A percentile compares a stretch with the other conserved stretches of the same genome.
Conservation (phyloP, 768 basidiomycete genomes). For the Panaeolus cyanescens region DNA sequence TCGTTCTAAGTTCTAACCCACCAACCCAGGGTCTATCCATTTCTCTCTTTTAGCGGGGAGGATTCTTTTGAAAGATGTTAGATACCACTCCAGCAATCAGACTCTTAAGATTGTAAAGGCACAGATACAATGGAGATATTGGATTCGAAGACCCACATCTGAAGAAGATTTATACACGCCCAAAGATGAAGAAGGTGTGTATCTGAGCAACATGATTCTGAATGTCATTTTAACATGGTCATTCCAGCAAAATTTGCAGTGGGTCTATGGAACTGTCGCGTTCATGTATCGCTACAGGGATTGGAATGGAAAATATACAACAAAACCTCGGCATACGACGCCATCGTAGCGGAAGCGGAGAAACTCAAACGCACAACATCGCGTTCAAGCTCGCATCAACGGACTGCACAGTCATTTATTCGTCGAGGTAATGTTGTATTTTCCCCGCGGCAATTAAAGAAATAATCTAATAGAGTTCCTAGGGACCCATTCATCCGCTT, state of each 20-base stretch:
- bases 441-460: background rate
- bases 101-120: conserved; percentile 83
- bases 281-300: conserved; percentile 80
- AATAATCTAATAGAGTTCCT: background rate
- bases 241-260: conserved; percentile 33
- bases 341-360: conserved; percentile 79
- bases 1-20: conserved; percentile 7
- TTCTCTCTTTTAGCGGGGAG: conserved; percentile 87
- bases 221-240: background rate
- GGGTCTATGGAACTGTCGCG: conserved; percentile 66
- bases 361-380: conserved; percentile 33
- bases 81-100: conserved; percentile 92
- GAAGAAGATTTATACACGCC: conserved; percentile 63
- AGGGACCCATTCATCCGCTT: conserved; percentile 32
- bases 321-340: conserved; percentile 84
- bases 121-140: conserved; percentile 91
- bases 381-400: conserved; percentile 35
- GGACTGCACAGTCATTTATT: conserved; percentile 26
- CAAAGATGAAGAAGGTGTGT: conserved; percentile 58
- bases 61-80: conserved; percentile 84
- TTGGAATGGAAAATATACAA: conserved; percentile 95
- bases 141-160: conserved; percentile 81
- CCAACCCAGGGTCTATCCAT: conserved; percentile 86
- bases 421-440: conserved; percentile 41
- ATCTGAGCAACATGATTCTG: background rate